Conservation (phyloP, 169 alveolate species). For the Perkinsus marinus region DNA sequence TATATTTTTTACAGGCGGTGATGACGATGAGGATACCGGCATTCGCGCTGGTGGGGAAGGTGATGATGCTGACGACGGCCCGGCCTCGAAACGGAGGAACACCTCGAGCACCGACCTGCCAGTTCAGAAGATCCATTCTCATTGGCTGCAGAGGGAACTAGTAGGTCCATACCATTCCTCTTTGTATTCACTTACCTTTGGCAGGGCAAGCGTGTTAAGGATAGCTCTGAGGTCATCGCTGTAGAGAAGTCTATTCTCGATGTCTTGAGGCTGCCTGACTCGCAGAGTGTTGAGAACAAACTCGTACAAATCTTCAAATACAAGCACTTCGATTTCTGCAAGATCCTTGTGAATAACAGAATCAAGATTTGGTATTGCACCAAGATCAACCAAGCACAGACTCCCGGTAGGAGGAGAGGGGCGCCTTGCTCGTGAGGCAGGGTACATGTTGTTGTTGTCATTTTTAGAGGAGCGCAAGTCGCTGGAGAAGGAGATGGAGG, state of each 20-base stretch:
- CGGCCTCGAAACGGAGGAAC: slow-evolving; percentile 9
- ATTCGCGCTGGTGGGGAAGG: background rate
- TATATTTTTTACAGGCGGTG: background rate
- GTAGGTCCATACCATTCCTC: slow-evolving; percentile 2
- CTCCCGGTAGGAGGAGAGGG: slow-evolving; percentile 66
- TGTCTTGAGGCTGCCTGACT: slow-evolving; percentile 52
- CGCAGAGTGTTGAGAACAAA: slow-evolving; percentile 84
- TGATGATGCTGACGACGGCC: slow-evolving; percentile 35
- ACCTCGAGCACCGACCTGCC: slow-evolving; percentile 1
- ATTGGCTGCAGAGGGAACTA: slow-evolving; percentile 88
- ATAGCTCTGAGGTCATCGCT: slow-evolving; percentile 20
- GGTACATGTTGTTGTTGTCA: background rate
- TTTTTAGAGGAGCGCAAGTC: slow-evolving; percentile 20
- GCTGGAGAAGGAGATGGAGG: slow-evolving; percentile 14
- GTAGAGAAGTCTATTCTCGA: slow-evolving; percentile 56
- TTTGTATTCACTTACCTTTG: background rate
- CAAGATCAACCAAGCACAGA: slow-evolving; percentile 80
- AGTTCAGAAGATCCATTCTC: slow-evolving; percentile 74
- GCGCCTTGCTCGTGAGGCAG: slow-evolving; percentile 11
- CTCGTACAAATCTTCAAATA: slow-evolving; percentile 67
- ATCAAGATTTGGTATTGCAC: slow-evolving; percentile 80
- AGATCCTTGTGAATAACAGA: slow-evolving; percentile 55
- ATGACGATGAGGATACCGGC: slow-evolving; percentile 2
- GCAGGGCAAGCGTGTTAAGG: background rate
- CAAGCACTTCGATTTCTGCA: slow-evolving; percentile 76